phyloP scores from a whole-genome alignment of 257 asterid species.

The Solanum megistacrolobum region DNA sequence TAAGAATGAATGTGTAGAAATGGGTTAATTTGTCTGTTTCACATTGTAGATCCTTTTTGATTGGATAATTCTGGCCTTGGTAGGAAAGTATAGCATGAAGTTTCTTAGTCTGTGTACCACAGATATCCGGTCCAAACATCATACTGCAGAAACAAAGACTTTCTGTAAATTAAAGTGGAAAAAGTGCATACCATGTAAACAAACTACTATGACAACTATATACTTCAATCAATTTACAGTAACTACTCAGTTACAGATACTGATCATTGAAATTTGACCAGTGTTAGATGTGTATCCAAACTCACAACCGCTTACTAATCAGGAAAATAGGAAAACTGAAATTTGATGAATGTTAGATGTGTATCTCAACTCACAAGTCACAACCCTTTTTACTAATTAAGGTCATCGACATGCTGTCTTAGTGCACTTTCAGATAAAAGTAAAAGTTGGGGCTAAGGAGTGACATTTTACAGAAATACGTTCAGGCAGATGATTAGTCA shows the following conservation, averaged over 20 bases:
- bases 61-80: slow-evolving; percentile 28
- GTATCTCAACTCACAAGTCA: background rate
- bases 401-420: background rate
- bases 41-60: slow-evolving; percentile 24
- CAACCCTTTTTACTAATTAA: background rate
- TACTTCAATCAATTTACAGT: background rate
- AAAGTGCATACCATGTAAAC: background rate
- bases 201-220: background rate
- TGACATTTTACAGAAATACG: background rate
- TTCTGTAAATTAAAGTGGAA: background rate
- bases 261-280: background rate
- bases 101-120: slow-evolving; percentile 57
- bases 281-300: background rate
- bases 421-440: background rate
- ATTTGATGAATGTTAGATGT: background rate
- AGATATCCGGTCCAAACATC: slow-evolving; percentile 98
- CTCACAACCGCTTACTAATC: background rate
- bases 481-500: background rate
- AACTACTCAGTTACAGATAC: background rate
- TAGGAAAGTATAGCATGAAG: slow-evolving; percentile 31
- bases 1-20: slow-evolving; percentile 32
- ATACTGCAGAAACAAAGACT: slow-evolving; percentile 40
- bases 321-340: background rate
- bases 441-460: background rate
- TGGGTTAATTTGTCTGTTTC: slow-evolving; percentile 34